Evolutionary conservation across 495 filamentous ascomycete species (phyloP).

Genomic region (Lophiostoma macrostomum): DNA sequence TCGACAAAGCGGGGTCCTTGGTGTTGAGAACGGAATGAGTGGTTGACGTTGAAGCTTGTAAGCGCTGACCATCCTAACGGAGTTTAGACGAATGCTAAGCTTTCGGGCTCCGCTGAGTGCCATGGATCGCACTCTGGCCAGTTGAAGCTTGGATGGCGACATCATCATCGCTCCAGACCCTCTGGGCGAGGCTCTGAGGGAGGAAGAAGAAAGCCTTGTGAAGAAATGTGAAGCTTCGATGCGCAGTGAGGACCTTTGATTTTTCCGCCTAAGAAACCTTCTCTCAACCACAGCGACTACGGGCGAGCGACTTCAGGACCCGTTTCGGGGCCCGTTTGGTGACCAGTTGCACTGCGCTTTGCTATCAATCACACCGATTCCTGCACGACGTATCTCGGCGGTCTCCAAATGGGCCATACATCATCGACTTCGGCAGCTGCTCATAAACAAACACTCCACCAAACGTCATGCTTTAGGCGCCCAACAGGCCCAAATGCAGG

Average conservation of each 20-base stretch:
- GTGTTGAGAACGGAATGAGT: conserved; percentile 20
- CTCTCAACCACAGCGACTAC: conserved; percentile 13
- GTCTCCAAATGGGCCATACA: conserved; percentile 6
- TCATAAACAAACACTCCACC: no score
- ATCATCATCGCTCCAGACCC: no score
- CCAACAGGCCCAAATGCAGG: not conserved
- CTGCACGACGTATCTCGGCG: not conserved
- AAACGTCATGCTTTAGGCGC: conserved; percentile 3
- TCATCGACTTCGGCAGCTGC: not conserved
- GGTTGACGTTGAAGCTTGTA: conserved; percentile 3
- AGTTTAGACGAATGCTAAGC: conserved; percentile 16
- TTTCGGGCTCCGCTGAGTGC: conserved; percentile 10
- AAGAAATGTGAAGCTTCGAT: no score
- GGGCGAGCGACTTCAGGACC: no score
- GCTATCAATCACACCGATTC: not conserved
- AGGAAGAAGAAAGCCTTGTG: not conserved
- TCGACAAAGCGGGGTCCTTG: conserved; percentile 7
- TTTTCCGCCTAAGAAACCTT: no score
- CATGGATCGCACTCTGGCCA: conserved; percentile 8
- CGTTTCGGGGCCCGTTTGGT: no score
- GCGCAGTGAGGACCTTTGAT: no score
- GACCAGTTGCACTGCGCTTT: no score
- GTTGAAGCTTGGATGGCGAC: no score
- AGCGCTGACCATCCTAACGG: conserved; percentile 20
- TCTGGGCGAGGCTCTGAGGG: not conserved